Conservation (phyloP, 2,329 filamentous ascomycete genomes). For the Apiospora koreana region DNA sequence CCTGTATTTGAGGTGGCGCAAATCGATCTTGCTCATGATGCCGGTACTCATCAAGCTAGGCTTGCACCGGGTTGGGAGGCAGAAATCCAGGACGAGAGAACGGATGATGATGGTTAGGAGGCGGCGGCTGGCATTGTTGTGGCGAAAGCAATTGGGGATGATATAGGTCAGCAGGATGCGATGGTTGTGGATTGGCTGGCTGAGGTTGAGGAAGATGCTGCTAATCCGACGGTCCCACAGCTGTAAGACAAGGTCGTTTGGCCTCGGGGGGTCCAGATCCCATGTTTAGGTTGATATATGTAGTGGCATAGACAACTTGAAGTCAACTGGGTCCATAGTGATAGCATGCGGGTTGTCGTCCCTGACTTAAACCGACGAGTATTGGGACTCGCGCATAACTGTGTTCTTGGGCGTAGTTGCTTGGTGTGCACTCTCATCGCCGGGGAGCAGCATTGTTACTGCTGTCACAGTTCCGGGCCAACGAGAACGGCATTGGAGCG, state of each 20-base stretch:
- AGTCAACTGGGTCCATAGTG: neutral
- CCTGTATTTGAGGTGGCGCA: constrained; percentile 49
- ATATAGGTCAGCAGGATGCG: constrained; percentile 35
- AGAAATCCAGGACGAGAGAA: constrained; percentile 41
- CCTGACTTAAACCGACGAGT: no score
- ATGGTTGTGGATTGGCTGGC: constrained; percentile 39
- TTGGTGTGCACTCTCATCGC: no score
- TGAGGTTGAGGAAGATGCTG: constrained; percentile 48
- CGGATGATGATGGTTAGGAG: constrained; percentile 30
- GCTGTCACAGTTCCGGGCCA: no score
- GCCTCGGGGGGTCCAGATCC: constrained; percentile 59
- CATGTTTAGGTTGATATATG: constrained; percentile 54
- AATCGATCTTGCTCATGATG: constrained; percentile 58
- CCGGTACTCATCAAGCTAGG: constrained; percentile 55
- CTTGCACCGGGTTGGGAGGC: constrained; percentile 41
- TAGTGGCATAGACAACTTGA: constrained; percentile 28
- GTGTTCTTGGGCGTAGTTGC: no score
- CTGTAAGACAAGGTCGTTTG: constrained; percentile 60
- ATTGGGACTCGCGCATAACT: no score
- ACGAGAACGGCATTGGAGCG: no score
- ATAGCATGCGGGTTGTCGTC: no score
- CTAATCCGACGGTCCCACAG: constrained; percentile 44
- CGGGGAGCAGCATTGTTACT: no score
- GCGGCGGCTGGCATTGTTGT: constrained; percentile 33
- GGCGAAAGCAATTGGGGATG: constrained; percentile 39